Evolutionary conservation across 2,329 filamentous ascomycete genomes (phyloP).

Genomic region (Hypoxylon sp.): DNA sequence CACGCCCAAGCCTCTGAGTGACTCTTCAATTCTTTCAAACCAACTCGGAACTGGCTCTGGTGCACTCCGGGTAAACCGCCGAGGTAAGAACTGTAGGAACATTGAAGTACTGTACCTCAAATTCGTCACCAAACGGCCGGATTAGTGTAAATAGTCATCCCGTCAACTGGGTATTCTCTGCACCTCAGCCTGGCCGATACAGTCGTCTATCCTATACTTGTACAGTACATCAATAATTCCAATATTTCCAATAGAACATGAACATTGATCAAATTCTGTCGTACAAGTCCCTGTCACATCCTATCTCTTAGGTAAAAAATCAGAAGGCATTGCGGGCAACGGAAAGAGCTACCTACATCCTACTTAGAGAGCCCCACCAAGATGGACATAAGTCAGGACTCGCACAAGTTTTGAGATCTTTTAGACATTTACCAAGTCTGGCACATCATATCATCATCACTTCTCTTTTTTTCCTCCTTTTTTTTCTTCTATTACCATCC

Average conservation of each 20-base stretch:
- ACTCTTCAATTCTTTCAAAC: constrained; percentile 41
- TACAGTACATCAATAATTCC: constrained; percentile 22
- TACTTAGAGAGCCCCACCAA: constrained; percentile 44
- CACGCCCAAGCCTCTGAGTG: constrained; percentile 32
- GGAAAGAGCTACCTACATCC: constrained; percentile 30
- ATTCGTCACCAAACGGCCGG: constrained; percentile 24
- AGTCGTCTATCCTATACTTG: constrained; percentile 8
- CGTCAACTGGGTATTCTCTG: constrained; percentile 3
- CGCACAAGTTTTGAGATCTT: constrained; percentile 44
- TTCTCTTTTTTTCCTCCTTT: constrained; percentile 11
- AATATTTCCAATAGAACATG: background rate
- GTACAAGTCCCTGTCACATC: constrained; percentile 15
- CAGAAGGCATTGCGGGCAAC: constrained; percentile 14
- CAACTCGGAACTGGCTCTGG: constrained; percentile 38
- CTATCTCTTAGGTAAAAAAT: constrained; percentile 21
- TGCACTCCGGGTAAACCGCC: constrained; percentile 43
- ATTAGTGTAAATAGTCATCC: constrained; percentile 1
- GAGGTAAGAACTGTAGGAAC: constrained; percentile 32
- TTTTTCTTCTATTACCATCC: constrained; percentile 12
- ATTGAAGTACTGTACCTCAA: constrained; percentile 23
- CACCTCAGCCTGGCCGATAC: constrained; percentile 17
- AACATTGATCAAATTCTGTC: constrained; percentile 15
- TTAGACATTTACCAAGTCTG: constrained; percentile 42
- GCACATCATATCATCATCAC: constrained; percentile 44
- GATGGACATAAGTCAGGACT: constrained; percentile 43